Evolutionary conservation across 345 rosid species (phyloP).

Genomic region (Syzygium grande): DNA sequence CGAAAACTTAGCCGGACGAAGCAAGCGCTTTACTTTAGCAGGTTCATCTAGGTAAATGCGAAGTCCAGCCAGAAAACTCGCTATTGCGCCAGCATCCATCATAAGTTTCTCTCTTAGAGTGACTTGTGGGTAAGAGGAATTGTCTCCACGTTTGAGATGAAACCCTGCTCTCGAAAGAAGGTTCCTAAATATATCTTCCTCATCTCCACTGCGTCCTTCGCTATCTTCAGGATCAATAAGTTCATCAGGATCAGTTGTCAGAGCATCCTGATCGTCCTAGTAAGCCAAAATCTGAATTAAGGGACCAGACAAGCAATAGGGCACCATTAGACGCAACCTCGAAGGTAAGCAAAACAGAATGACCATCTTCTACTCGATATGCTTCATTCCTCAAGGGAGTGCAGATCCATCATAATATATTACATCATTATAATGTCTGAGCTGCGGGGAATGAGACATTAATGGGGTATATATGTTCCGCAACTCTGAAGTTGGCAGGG

Average conservation of each 20-base stretch:
- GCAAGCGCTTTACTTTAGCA: slow-evolving; percentile 91
- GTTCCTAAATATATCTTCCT: slow-evolving; percentile 91
- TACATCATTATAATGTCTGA: background rate
- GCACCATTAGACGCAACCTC: background rate
- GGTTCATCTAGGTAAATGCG: slow-evolving; percentile 98
- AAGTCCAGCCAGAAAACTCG: slow-evolving; percentile 93
- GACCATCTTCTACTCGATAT: background rate
- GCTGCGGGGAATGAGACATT: background rate
- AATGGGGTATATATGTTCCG: background rate
- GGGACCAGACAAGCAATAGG: background rate
- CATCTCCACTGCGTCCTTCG: slow-evolving; percentile 93
- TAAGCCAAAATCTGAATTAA: slow-evolving; percentile 80
- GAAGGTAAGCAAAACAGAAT: background rate
- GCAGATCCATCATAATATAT: background rate
- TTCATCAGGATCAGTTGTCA: slow-evolving; percentile 99
- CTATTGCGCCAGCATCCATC: slow-evolving; percentile 99
- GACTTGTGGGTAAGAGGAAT: slow-evolving; percentile 85
- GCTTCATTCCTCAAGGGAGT: background rate
- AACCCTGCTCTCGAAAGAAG: slow-evolving; percentile 97
- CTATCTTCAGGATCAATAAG: slow-evolving; percentile 97
- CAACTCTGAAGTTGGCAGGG: background rate
- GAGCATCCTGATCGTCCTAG: slow-evolving; percentile 95
- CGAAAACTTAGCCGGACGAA: slow-evolving; percentile 90
- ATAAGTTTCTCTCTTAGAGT: slow-evolving; percentile 84
- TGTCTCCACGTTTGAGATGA: slow-evolving; percentile 89